Evolutionary conservation across 2,329 filamentous ascomycete species (phyloP).

Genomic region (Alternaria ethzedia): DNA sequence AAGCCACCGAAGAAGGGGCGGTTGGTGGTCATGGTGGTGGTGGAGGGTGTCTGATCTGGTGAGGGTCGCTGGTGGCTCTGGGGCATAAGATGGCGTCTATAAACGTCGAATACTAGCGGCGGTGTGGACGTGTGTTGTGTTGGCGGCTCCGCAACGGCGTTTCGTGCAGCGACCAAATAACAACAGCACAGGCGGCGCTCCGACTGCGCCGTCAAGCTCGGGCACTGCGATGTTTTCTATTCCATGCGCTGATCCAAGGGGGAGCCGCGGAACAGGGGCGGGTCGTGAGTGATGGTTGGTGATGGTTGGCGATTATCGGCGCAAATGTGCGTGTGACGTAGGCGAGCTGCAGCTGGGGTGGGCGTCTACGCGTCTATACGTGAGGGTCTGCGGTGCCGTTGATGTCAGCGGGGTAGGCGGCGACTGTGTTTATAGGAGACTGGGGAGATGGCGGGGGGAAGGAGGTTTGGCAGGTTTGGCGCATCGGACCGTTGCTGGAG

Average conservation of each 20-base stretch:
- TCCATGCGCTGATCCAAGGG: background rate
- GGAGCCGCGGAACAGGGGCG: background rate
- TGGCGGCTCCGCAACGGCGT: conserved; percentile 2
- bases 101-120: background rate
- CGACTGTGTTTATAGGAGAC: conserved; percentile 11
- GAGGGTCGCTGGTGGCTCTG: conserved; percentile 29
- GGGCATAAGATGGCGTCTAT: conserved; percentile 33
- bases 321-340: conserved; percentile 33
- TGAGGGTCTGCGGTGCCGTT: conserved; percentile 1
- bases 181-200: background rate
- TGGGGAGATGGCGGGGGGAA: conserved; percentile 16
- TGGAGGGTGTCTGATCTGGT: conserved; percentile 21
- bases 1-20: conserved; percentile 71
- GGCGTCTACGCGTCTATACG: background rate
- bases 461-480: conserved; percentile 13
- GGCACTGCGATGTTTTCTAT: background rate
- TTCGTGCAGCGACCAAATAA: background rate
- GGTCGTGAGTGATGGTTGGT: background rate
- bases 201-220: background rate
- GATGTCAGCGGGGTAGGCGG: conserved; percentile 16
- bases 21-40: conserved; percentile 65
- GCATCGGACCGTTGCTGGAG: conserved; percentile 20
- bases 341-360: conserved; percentile 3
- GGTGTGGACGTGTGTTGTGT: conserved; percentile 3
- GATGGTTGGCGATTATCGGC: background rate